Conservation (phyloP, 352 stramenopile genomes). For the Phytophthora hibernalis region DNA sequence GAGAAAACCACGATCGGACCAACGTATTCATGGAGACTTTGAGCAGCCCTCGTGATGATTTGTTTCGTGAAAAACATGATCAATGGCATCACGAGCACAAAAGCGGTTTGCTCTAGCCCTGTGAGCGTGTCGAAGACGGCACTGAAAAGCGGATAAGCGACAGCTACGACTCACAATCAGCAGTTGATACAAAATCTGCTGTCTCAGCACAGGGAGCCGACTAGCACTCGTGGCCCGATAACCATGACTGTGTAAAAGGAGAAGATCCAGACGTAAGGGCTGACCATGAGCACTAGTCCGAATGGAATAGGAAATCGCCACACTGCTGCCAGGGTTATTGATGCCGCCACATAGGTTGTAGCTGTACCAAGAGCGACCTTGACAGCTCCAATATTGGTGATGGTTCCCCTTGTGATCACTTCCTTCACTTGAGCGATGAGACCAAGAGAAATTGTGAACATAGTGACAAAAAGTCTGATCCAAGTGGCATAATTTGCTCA, state of each 20-base stretch:
- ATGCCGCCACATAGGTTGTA: not conserved
- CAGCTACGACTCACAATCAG: conserved; percentile 11
- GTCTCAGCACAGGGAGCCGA: not conserved
- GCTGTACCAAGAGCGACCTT: not conserved
- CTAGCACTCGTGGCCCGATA: not conserved
- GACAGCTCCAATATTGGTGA: not conserved
- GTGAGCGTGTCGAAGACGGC: conserved; percentile 11
- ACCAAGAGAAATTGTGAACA: not conserved
- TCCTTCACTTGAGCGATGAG: conserved; percentile 1
- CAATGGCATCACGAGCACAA: conserved; percentile 12
- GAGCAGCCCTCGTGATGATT: conserved; percentile 1
- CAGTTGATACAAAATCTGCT: conserved; percentile 9
- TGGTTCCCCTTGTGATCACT: not conserved
- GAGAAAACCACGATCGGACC: conserved; percentile 27
- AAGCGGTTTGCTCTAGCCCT: conserved; percentile 3
- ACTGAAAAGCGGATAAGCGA: conserved; percentile 18
- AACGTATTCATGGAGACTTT: conserved; percentile 20
- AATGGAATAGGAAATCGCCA: conserved; percentile 33
- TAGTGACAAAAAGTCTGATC: conserved; percentile 13
- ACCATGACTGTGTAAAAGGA: not conserved
- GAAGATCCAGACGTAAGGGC: conserved; percentile 17
- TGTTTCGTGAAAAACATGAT: conserved; percentile 37
- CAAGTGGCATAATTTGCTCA: conserved; percentile 23
- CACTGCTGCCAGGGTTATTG: conserved; percentile 1
- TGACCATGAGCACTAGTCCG: conserved; percentile 1